Evolutionary conservation across 2,329 filamentous ascomycete genomes (phyloP), one percentile per base, ranked within the genome.

Genomic region (Biscogniauxia sp.): DNA sequence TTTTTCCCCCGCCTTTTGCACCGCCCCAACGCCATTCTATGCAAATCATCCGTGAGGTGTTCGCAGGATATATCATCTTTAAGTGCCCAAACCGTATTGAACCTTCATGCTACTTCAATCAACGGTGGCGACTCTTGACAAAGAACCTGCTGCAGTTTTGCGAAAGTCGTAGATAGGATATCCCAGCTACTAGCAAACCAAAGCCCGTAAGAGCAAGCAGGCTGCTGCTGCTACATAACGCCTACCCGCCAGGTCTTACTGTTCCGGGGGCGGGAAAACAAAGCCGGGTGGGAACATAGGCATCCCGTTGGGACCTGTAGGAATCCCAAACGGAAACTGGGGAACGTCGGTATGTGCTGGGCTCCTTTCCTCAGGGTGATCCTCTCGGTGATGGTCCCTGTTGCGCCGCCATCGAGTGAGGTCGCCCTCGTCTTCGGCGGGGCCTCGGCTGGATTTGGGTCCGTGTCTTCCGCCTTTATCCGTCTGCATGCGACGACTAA

Each of bases 401-500:
- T 69, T 70, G 57, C 69, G 68, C 54, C 69, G 68, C 70, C 70
- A 74, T 61, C 68, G 61, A 13, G 64, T 64, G 37, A 69, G 61
- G 28, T 72, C 69, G 7, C 59, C 66, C 8, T 72, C 71, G 5
- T 74, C 70, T 1, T 70, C 70, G 7, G 66, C 64, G 5, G 79
- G 73, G 23, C 72, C 77, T 19, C 81, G 77, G n/a, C 82, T 84
- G 1, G 85, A 88, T 69, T 87, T 88, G 56, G 86, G 86, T 2
- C 87, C 86, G 69, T 87, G 84, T 68, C 81, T 81, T 41, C 87
- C 87, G 57, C 86, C 84, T 70, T 86, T 85, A 72, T 89, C 87
- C 7, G 86, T 89, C 75, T 88, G 85, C 84, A 89, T 88, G 41
- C 87, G 84, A 19, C 87, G 81, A 68, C 85, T 88, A 63, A 89